Base-by-base conservation (phyloP, 2,329 filamentous ascomycete species). In the Apiospora sp. region DNA sequence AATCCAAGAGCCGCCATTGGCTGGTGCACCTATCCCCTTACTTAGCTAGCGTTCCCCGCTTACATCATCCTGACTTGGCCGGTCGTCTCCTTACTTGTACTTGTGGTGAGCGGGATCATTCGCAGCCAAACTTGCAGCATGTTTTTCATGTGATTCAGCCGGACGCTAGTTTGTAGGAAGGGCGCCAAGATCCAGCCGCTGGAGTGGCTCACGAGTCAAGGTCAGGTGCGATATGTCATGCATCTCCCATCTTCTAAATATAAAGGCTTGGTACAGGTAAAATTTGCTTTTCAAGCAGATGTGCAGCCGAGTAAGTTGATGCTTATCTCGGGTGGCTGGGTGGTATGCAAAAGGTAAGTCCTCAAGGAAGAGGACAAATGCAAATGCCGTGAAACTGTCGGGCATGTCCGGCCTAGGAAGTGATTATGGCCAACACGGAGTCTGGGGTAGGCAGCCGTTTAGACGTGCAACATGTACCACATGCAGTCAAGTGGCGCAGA, bases 21-120 rank as follows among this genome's bases (percentile, higher is more conserved):
- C 58, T 64, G 58, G 10, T 22, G 16, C 16, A 37, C n/a, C 24
- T 16, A n/a, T 48, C 19, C 12, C 49, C n/a, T 24, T 13, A 22
- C 58, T 34, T 22, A 64, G 58, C 58, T 64, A 64, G 58, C 58
- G 58, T 41, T 64, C 58, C 58, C 58, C 58, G 58, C 58, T 41
- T 64, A 64, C 58, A 64, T 64, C 58, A 64, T 64, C 34, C 6
- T n/a, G 30, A 41, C 58, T 64, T 64, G 22, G 19, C 58, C 34
- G n/a, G 54, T 61, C 27, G 22, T 16, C 27, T 34, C 27, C 27
- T 30, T 30, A 30, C 27, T 30, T 30, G 27, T 34, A 34, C 54
- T 14, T 34, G 24, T 30, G 24, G 16, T 58, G 24, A 30, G n/a
- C n/a, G n/a, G 30, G 30, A 34, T 34, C 19, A 30, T 22, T 19